Evolutionary conservation across 2,329 filamentous ascomycete species (phyloP).

Genomic region (Aspergillus quadrilineatus): DNA sequence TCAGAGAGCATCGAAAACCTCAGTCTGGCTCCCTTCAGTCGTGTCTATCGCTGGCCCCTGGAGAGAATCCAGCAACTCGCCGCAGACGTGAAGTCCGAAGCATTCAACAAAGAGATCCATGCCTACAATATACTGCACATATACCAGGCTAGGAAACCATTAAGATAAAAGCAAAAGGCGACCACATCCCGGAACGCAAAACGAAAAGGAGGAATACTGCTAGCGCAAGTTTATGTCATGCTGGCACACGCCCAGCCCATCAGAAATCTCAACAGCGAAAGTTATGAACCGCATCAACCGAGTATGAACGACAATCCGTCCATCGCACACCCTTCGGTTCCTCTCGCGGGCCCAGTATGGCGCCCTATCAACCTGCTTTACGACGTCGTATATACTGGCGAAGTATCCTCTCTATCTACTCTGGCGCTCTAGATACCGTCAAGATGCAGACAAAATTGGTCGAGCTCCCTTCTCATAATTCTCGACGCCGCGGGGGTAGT

Average conservation of each 20-base stretch:
- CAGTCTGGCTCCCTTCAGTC: slow-evolving; percentile 70
- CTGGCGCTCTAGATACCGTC: background rate
- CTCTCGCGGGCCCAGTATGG: background rate
- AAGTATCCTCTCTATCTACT: background rate
- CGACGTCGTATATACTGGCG: background rate
- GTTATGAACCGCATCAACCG: background rate
- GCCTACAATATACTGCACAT: slow-evolving; percentile 62
- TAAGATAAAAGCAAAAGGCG: slow-evolving; percentile 7
- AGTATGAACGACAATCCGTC: background rate
- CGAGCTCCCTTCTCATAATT: too few species aligned
- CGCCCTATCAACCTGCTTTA: background rate
- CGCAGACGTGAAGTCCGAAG: slow-evolving; percentile 64
- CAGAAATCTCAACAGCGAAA: background rate
- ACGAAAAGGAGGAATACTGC: background rate
- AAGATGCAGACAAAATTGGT: background rate
- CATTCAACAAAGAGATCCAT: slow-evolving; percentile 66
- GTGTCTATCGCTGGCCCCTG: slow-evolving; percentile 60
- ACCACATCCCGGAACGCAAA: background rate
- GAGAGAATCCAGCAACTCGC: slow-evolving; percentile 65
- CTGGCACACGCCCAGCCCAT: background rate
- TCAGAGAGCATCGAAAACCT: slow-evolving; percentile 71
- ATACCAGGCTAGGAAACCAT: slow-evolving; percentile 43
- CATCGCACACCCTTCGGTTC: background rate
- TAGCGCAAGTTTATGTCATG: background rate
- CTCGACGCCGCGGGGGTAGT: background rate